Base-by-base conservation (phyloP, 805 yeast species). In the Wickerhamomyces bovis region DNA sequence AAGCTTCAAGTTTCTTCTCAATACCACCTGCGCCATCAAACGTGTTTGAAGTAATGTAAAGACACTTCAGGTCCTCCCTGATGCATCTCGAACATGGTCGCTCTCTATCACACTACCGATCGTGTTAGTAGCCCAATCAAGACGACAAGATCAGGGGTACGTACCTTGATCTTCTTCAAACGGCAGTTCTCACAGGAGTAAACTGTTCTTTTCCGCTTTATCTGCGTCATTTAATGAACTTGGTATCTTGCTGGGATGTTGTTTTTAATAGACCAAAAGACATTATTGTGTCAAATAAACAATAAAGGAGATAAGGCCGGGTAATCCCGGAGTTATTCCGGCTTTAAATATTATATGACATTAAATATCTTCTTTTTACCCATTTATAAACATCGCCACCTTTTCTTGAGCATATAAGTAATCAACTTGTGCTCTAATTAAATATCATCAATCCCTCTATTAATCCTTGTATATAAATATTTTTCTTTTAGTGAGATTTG, bases 161-260 rank as follows among this genome's bases (percentile, higher is more conserved):
- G 10, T 36, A 36, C 39, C 25, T 43, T 45, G n/a, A 48, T 39
- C 39, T 48, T 48, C 26, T 42, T 48, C 6, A 35, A 19, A 13
- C 51, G 51, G 13, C 51, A 48, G 20, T 44, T 42, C 19, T 44
- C 48, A 13, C 51, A 48, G 5, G 51, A 48, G 38, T 48, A 48
- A 6, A 48, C 46, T 1, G 43, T 36, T 36, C 51, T 41, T 13
- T 42, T 43, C 23, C 51, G 42, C 30, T 42, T 44, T 7, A 36
- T 19, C 36, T 33, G 36, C 3, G 36, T 16, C 36, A 33, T 33
- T 18, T 33, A 11, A 8, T 11, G 35, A 9, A 6, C 18, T 31
- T n/a, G 19, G 19, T 10, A 4, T 7, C n/a, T 28, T 13, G 13
- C 8, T 8, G 6, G 31, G 11, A 4, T 3, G 15, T 28, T 12